These are phyloP conservation scores for Gomphus bonarii DNA, from an alignment of 1,284 basidiomycete genomes.

Conservation along the genomic window DNA sequence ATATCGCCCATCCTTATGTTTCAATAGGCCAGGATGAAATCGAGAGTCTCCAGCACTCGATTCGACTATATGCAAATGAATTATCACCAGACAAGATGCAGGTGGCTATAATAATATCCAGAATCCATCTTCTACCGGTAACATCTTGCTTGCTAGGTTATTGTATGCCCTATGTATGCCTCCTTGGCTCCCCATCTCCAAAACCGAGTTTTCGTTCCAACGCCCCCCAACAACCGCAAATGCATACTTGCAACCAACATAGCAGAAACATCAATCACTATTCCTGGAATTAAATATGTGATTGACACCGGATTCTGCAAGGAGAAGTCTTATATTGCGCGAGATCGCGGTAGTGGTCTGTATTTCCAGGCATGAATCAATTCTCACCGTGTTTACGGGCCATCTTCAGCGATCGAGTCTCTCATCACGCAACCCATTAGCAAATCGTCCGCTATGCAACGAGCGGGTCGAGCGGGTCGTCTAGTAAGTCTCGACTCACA, in stretches of 20 bases:
- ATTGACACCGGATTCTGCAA: slow-evolving; percentile 95
- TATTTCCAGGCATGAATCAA: background rate
- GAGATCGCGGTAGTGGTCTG: slow-evolving; percentile 52
- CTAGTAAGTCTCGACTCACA: slow-evolving; percentile 41
- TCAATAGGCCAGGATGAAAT: slow-evolving; percentile 88
- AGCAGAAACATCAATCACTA: slow-evolving; percentile 97
- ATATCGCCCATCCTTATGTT: background rate
- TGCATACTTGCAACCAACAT: slow-evolving; percentile 94
- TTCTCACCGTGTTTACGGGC: background rate
- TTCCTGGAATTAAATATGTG: slow-evolving; percentile 92
- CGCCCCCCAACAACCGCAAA: slow-evolving; percentile 69
- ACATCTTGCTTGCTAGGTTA: slow-evolving; percentile 35
- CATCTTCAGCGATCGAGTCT: slow-evolving; percentile 70
- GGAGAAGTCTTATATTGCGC: slow-evolving; percentile 79
- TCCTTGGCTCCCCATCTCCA: slow-evolving; percentile 74
- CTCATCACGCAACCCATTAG: slow-evolving; percentile 77
- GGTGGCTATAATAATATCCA: slow-evolving; percentile 27
- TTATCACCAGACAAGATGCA: slow-evolving; percentile 44
- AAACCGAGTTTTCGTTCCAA: slow-evolving; percentile 63
- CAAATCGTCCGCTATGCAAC: slow-evolving; percentile 80
- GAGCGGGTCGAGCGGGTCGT: slow-evolving; percentile 86
- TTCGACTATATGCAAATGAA: slow-evolving; percentile 54
- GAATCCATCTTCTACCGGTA: background rate
- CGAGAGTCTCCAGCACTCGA: slow-evolving; percentile 72
- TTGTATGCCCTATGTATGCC: slow-evolving; percentile 76